Percentiles rank a stretch among this genome's conserved stretches.
phyloP scores from a whole-genome alignment of 75 land plant genomes.

The Sequoia sempervirens region DNA sequence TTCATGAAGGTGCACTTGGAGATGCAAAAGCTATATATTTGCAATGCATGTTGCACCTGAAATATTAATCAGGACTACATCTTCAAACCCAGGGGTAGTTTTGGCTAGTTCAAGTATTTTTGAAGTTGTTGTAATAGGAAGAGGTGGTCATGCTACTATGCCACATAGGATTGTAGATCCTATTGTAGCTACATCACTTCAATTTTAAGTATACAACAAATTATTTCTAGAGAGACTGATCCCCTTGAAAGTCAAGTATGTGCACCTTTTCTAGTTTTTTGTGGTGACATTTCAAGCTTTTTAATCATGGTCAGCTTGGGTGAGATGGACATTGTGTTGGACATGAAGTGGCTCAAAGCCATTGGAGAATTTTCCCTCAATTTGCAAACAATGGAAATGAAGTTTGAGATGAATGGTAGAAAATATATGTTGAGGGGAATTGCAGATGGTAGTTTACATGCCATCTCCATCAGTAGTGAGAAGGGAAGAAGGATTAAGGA shows the following conservation, averaged over 20 bases:
- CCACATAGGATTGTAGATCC: constrained; percentile 54
- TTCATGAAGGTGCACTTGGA: constrained; percentile 61
- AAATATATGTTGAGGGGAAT: too few relatives aligned
- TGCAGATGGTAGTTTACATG: too few relatives aligned
- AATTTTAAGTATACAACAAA: constrained; percentile 58
- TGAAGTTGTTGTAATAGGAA: constrained; percentile 40
- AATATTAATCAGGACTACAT: constrained; percentile 32
- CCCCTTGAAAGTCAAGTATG: constrained; percentile 46
- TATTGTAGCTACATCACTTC: constrained; percentile 47
- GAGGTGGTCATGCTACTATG: constrained; percentile 61
- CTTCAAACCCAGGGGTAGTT: constrained; percentile 40
- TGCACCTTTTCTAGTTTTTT: neutral
- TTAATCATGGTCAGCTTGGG: too few relatives aligned
- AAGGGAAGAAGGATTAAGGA: too few relatives aligned
- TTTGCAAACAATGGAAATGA: too few relatives aligned
- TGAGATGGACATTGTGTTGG: too few relatives aligned
- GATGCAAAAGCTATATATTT: constrained; percentile 53
- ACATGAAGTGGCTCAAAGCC: too few relatives aligned
- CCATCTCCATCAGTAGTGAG: too few relatives aligned
- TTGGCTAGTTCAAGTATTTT: constrained; percentile 54
- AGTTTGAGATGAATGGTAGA: too few relatives aligned
- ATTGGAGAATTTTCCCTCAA: too few relatives aligned
- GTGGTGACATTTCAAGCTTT: too few relatives aligned
- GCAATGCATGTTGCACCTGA: constrained; percentile 51
- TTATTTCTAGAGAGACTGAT: constrained; percentile 68